A percentile compares a stretch with the other conserved stretches of the same genome.
Conservation (phyloP, 2,329 filamentous ascomycete genomes). For the Thelonectria blattea region DNA sequence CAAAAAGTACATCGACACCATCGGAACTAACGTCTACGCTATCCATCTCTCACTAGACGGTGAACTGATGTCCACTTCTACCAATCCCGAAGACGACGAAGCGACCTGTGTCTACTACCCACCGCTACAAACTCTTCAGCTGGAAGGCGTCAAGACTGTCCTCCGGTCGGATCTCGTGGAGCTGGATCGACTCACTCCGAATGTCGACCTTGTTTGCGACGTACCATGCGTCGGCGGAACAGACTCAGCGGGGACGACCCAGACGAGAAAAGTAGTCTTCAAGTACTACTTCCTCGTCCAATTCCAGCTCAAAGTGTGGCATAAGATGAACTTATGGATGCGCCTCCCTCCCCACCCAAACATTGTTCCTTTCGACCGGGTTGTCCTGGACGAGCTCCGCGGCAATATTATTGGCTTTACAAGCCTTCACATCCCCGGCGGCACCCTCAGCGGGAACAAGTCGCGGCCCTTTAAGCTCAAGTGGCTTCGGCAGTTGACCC, state of each 20-base stretch:
- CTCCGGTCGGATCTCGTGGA: neutral
- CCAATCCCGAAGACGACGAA: conserved; percentile 28
- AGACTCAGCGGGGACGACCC: neutral
- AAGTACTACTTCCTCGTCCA: neutral
- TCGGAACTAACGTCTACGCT: neutral
- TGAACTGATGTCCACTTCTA: conserved; percentile 17
- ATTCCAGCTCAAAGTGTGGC: neutral
- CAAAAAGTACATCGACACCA: neutral
- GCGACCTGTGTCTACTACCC: neutral
- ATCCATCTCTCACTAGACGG: neutral
- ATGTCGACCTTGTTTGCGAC: neutral
- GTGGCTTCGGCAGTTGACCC: too few relatives aligned
- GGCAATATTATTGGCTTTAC: conserved; percentile 41
- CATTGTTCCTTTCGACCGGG: conserved; percentile 40
- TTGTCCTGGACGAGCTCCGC: conserved; percentile 42
- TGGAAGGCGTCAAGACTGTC: neutral
- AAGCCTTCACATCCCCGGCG: neutral
- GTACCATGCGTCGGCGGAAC: neutral
- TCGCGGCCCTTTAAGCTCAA: too few relatives aligned
- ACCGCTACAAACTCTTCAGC: neutral
- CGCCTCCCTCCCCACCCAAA: neutral
- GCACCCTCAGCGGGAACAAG: neutral
- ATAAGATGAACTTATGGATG: too few relatives aligned
- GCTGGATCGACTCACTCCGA: neutral
- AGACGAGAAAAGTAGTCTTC: neutral